Conservation (phyloP, 306 rosid species). For the Phaseolus lunatus region DNA sequence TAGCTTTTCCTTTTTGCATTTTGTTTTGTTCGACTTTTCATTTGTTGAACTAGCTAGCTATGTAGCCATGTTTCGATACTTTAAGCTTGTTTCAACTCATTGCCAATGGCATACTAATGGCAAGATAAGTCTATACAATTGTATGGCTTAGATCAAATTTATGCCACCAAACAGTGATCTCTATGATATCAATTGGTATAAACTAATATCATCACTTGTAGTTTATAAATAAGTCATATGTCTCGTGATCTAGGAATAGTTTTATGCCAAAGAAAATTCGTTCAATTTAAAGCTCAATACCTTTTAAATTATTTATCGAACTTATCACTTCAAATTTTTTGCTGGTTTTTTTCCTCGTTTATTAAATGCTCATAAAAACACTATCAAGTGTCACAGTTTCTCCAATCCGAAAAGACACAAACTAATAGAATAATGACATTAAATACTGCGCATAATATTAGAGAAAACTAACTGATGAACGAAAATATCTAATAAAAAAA, state of each 20-base stretch:
- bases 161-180: not conserved
- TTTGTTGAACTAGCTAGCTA: not conserved
- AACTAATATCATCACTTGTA: too few species aligned
- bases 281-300: too few species aligned
- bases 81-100: not conserved
- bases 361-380: not conserved
- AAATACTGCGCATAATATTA: not conserved
- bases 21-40: not conserved
- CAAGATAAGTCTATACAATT: not conserved
- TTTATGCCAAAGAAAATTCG: too few species aligned
- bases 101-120: not conserved
- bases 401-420: not conserved
- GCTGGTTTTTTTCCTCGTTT: not conserved
- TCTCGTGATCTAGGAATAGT: too few species aligned
- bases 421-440: not conserved
- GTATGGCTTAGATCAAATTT: not conserved
- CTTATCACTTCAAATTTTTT: too few species aligned
- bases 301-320: too few species aligned
- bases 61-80: not conserved
- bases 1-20: not conserved
- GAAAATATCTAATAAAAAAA: not conserved
- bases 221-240: too few species aligned
- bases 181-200: not conserved
- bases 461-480: not conserved
- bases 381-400: not conserved